phyloP scores from a whole-genome alignment of 2,329 filamentous ascomycete genomes.

The Beauveria sp. region DNA sequence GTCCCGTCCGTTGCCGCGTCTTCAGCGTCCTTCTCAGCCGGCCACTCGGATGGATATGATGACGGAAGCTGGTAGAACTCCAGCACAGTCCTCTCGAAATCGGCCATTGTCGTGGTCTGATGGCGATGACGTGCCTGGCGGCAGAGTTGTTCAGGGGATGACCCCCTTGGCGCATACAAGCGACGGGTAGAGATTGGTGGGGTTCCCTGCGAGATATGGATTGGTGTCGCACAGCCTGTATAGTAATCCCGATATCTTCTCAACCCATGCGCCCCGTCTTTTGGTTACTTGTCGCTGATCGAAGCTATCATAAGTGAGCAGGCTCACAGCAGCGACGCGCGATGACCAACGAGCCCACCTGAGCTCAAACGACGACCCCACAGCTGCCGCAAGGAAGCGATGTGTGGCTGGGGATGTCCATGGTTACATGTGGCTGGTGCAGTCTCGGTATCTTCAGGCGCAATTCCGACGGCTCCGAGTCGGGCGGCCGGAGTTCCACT shows the following conservation, averaged over 20 bases:
- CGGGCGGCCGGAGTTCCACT: conserved; percentile 16
- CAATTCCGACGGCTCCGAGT: conserved; percentile 25
- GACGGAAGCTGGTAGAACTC: conserved; percentile 84
- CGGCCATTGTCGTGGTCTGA: conserved; percentile 43
- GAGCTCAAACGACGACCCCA: conserved; percentile 4
- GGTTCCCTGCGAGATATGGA: background rate
- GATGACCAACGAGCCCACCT: conserved; percentile 8
- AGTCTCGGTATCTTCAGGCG: conserved; percentile 15
- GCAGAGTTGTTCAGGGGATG: conserved; percentile 7
- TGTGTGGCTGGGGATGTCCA: conserved; percentile 8
- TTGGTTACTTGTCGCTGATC: background rate
- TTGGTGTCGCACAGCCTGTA: background rate
- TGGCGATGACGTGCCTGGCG: conserved; percentile 2
- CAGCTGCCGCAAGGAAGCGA: background rate
- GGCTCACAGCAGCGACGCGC: background rate
- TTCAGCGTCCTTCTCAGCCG: conserved; percentile 66
- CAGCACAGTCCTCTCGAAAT: conserved; percentile 69
- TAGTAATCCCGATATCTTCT: no score
- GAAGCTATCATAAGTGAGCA: background rate
- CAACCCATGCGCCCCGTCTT: background rate
- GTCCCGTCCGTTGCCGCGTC: conserved; percentile 56
- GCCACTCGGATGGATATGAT: conserved; percentile 78
- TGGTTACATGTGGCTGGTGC: conserved; percentile 13
- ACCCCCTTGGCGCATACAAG: background rate
- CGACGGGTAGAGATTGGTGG: background rate